phyloP scores from a whole-genome alignment of 371 early-diverging fungal genomes.

The Mucor indicus region DNA sequence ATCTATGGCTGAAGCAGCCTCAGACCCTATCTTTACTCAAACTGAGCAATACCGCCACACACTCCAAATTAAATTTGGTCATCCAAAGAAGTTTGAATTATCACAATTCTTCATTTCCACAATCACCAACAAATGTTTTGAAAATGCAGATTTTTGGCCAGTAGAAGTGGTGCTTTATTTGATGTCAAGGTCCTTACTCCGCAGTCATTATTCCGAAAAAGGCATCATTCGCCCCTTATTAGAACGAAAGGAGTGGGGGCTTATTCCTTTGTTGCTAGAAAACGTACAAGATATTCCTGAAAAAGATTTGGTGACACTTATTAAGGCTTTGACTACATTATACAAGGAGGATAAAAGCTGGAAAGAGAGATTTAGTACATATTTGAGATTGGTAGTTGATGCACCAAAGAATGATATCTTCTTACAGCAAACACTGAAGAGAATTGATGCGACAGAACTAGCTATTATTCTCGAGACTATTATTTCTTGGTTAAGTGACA shows the following conservation, averaged over 20 bases:
- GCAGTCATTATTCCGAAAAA: constrained; percentile 45
- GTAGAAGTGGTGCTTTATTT: constrained; percentile 50
- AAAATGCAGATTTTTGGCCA: constrained; percentile 51
- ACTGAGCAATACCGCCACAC: constrained; percentile 16
- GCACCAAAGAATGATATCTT: constrained; percentile 61
- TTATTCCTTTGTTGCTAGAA: constrained; percentile 49
- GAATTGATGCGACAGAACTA: constrained; percentile 46
- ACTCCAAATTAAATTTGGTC: constrained; percentile 1
- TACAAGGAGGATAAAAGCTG: constrained; percentile 10
- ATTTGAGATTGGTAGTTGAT: constrained; percentile 41
- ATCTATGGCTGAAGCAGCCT: constrained; percentile 10
- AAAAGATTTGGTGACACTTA: constrained; percentile 44
- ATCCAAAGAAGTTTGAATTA: constrained; percentile 20
- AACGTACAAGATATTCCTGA: constrained; percentile 61
- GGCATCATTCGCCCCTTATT: constrained; percentile 49
- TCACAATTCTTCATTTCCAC: constrained; percentile 50
- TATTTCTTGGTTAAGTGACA: constrained; percentile 38
- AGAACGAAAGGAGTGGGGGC: constrained; percentile 52
- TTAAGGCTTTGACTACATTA: constrained; percentile 28
- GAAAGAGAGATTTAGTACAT: constrained; percentile 24
- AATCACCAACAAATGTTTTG: constrained; percentile 40
- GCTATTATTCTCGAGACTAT: constrained; percentile 41
- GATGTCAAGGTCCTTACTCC: constrained; percentile 44
- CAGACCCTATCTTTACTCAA: constrained; percentile 3
- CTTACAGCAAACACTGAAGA: constrained; percentile 56